These are phyloP conservation scores for Poa annua DNA, from an alignment of 176 grass and related monocot genomes.

Conservation along the genomic window DNA sequence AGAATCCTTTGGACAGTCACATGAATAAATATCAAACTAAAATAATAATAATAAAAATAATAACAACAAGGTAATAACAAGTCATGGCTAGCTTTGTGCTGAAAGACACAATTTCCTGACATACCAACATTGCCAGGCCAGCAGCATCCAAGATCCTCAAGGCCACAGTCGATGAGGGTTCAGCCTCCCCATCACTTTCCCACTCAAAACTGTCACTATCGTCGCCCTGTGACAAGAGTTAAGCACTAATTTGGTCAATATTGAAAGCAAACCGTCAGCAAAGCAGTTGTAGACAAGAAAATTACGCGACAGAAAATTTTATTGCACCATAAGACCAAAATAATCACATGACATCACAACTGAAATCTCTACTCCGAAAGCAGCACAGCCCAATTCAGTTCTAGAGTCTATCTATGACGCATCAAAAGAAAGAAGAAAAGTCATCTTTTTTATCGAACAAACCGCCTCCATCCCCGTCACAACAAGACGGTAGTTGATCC, in stretches of 20 bases:
- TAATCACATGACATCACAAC: neutral
- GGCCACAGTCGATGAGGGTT: neutral
- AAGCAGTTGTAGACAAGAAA: neutral
- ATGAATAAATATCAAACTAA: neutral
- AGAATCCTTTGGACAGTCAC: neutral
- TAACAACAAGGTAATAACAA: no score
- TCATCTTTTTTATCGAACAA: neutral
- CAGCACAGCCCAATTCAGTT: neutral
- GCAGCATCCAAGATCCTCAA: neutral
- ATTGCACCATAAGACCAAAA: neutral
- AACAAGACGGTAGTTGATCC: no score
- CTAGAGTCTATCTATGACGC: neutral
- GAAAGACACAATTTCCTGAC: no score
- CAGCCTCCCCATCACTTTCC: conserved; percentile 22
- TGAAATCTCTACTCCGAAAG: neutral
- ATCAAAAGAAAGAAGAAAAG: no score
- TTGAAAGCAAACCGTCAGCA: no score
- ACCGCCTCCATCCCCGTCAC: neutral
- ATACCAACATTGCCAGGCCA: no score
- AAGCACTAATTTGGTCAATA: neutral
- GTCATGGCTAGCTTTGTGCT: no score
- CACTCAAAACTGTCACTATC: conserved; percentile 32
- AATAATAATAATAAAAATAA: neutral
- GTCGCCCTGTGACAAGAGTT: conserved; percentile 38
- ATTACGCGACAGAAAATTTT: neutral